Conservation (phyloP, 2,329 filamentous ascomycete species). For the Exophiala mesophila region DNA sequence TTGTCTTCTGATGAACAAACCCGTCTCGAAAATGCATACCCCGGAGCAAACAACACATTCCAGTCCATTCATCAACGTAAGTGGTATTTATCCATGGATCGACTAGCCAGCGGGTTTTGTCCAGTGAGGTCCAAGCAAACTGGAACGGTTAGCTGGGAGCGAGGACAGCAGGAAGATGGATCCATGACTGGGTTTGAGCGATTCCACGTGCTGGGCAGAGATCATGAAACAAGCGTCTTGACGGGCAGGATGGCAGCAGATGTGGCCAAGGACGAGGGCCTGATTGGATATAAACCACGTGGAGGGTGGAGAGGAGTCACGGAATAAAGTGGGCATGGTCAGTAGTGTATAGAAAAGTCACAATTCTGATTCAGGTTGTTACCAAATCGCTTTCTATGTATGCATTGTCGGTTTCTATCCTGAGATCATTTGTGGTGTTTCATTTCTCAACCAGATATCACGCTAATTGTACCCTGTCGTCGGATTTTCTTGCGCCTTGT, state of each 20-base stretch:
- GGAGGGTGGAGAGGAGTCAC: slow-evolving; percentile 53
- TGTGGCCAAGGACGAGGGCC: slow-evolving; percentile 57
- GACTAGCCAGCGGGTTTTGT: slow-evolving; percentile 54
- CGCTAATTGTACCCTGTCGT: no score
- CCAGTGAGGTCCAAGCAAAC: slow-evolving; percentile 4
- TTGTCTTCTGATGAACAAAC: slow-evolving; percentile 37
- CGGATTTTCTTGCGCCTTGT: no score
- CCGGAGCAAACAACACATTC: slow-evolving; percentile 61
- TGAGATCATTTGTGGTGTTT: no score
- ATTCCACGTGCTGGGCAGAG: slow-evolving; percentile 58
- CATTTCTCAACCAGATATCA: no score
- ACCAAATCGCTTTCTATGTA: no score
- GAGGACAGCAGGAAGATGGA: slow-evolving; percentile 3
- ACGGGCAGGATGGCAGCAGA: slow-evolving; percentile 58
- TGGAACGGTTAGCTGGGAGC: slow-evolving; percentile 28
- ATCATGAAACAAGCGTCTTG: slow-evolving; percentile 61
- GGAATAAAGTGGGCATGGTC: slow-evolving; percentile 12
- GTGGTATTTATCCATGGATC: slow-evolving; percentile 63
- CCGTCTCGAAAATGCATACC: slow-evolving; percentile 59
- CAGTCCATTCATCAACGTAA: slow-evolving; percentile 62
- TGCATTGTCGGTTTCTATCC: no score
- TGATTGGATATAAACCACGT: slow-evolving; percentile 52
- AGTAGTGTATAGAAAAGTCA: no score
- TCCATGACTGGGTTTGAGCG: slow-evolving; percentile 44
- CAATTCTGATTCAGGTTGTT: no score